Conservation (phyloP, 2,329 filamentous ascomycete genomes). For the Lecanicillium sp. region DNA sequence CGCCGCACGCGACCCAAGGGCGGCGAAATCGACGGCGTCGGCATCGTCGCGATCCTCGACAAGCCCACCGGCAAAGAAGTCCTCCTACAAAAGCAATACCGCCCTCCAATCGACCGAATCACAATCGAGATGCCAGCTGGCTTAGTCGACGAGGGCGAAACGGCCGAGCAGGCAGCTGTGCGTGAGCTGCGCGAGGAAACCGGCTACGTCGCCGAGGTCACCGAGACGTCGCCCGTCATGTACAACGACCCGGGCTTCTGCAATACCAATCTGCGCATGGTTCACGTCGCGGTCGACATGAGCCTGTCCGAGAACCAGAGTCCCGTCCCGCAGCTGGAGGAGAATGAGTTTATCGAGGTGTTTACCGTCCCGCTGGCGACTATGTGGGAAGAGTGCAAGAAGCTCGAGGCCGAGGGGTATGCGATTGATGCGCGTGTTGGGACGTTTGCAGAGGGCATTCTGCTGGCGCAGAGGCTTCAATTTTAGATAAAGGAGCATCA, state of each 20-base stretch:
- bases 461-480: constrained; percentile 54
- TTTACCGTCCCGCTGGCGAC: constrained; percentile 58
- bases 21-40: constrained; percentile 61
- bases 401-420: constrained; percentile 60
- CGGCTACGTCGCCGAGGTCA: constrained; percentile 49
- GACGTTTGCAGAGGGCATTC: constrained; percentile 69
- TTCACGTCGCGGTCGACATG: constrained; percentile 68
- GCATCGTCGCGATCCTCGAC: constrained; percentile 61
- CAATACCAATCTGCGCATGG: constrained; percentile 59
- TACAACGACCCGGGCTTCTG: constrained; percentile 60
- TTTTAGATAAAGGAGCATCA: no score
- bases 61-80: constrained; percentile 45
- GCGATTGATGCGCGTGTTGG: constrained; percentile 74
- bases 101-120: constrained; percentile 51
- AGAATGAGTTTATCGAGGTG: constrained; percentile 75
- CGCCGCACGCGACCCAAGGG: constrained; percentile 56
- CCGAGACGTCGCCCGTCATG: constrained; percentile 55
- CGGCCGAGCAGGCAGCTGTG: constrained; percentile 50
- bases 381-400: constrained; percentile 59
- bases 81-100: constrained; percentile 59
- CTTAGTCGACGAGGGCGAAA: constrained; percentile 54
- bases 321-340: constrained; percentile 61
- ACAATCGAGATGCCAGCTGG: constrained; percentile 59
- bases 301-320: constrained; percentile 59
- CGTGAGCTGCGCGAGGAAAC: constrained; percentile 60